Evolutionary conservation across 805 yeast genomes (phyloP).

Genomic region (Candida odintsovae): DNA sequence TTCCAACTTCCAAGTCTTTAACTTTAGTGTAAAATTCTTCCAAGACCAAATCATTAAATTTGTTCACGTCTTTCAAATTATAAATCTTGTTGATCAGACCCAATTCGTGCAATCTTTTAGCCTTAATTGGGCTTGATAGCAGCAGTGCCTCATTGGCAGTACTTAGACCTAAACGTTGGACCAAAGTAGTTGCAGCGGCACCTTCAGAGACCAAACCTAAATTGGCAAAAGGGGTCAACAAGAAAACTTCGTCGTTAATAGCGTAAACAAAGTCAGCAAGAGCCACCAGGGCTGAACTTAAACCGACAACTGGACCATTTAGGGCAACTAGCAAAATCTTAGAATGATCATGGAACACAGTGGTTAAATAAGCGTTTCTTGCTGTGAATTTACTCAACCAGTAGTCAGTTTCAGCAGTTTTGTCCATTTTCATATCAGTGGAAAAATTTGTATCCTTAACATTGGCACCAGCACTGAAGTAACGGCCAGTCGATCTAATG

Average conservation of each 20-base stretch:
- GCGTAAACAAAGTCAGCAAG: constrained; percentile 74
- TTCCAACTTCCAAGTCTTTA: constrained; percentile 33
- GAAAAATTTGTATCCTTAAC: constrained; percentile 31
- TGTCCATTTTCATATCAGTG: constrained; percentile 7
- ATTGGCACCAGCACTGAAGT: constrained; percentile 84
- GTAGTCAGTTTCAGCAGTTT: constrained; percentile 25
- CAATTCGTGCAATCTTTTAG: constrained; percentile 45
- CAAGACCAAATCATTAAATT: constrained; percentile 40
- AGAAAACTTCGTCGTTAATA: constrained; percentile 46
- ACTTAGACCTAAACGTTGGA: constrained; percentile 66
- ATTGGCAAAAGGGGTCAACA: constrained; percentile 74
- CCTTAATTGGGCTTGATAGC: constrained; percentile 58
- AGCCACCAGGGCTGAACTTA: constrained; percentile 68
- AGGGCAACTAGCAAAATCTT: constrained; percentile 69
- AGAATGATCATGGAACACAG: constrained; percentile 60
- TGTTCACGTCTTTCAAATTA: constrained; percentile 34
- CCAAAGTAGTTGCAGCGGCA: constrained; percentile 61
- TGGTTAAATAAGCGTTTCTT: constrained; percentile 64
- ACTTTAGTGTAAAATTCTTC: constrained; percentile 32
- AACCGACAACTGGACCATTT: constrained; percentile 86
- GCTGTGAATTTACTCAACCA: constrained; percentile 61
- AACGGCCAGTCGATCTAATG: constrained; percentile 64
- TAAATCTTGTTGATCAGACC: constrained; percentile 63
- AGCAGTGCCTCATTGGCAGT: constrained; percentile 68
- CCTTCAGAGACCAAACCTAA: constrained; percentile 85